Base-by-base conservation (phyloP, 306 rosid genomes). In the Arachis hypogaea region DNA sequence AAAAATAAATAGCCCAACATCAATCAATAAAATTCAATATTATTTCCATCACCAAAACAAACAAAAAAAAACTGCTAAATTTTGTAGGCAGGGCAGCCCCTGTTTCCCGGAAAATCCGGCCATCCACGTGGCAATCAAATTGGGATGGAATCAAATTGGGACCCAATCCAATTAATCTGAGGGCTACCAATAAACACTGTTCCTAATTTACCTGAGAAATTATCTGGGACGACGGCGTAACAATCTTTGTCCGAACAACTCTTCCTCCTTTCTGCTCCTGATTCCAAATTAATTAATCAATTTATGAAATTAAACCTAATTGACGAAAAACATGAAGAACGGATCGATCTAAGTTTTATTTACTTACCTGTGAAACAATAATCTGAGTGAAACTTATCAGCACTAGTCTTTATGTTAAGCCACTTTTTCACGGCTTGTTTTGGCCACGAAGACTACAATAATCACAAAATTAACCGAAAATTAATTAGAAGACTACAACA, bases 231-330 rank as follows among this genome's bases (percentile, higher is more conserved):
- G 82, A 83, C 86, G 79, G 69, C 84, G 88, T 74, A 80, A 33
- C 81, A 58, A 59, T 93, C 92, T 69, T 75, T 79, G 71, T 93
- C 96, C 5, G 98, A 83, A 68, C 90, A 89, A 60, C 93, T 90
- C 72, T 63, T 91, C 69, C 92, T 84, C 28, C 92, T 84, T 45
- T 83, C 84, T 2, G 58, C 43, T n/a, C 36, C 91, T 88, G 84
- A 64, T 11, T 11, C 51, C 51, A 4, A 10, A 7, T 77, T 76
- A 49, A 45, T 10, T 36, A 3, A 11, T 69, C 46, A 56, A 38
- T 14, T 33, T 33, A 43, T 4, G 2, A 43, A 4, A 42, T 51
- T 65, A 9, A 41, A 3, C 7, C 33, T 73, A 33, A 33, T 33
- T 47, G 62, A 12, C 11, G 51, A 46, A 42, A 63, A 77, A 63